Percentiles rank a stretch among this genome's conserved stretches.
Evolutionary conservation across 768 basidiomycete species (phyloP).

Genomic region (Rhizopogon vulgaris): DNA sequence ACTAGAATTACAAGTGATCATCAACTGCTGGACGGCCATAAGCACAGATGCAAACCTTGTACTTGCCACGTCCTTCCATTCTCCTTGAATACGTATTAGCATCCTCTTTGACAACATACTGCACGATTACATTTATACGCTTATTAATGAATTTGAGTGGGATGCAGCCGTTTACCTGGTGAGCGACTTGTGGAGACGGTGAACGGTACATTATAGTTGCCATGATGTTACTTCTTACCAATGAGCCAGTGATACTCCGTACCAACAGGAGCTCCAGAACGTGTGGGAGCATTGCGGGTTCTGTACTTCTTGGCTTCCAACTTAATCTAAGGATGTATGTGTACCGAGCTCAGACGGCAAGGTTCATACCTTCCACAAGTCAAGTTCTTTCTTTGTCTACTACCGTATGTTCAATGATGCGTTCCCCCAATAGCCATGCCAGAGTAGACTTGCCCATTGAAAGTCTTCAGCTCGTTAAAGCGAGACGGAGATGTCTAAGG

Average conservation of each 20-base stretch:
- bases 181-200: no score
- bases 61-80: constrained; percentile 10
- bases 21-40: not conserved
- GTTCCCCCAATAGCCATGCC: constrained; percentile 2
- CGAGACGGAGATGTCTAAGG: no score
- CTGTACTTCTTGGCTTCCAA: constrained; percentile 2
- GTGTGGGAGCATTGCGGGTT: not conserved
- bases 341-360: not conserved
- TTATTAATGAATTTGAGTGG: no score
- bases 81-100: constrained; percentile 3
- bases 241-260: no score
- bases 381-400: constrained; percentile 7
- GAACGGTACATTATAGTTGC: no score
- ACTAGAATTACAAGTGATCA: not conserved
- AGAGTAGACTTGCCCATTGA: constrained; percentile 1
- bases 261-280: no score
- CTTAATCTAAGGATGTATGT: not conserved
- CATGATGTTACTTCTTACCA: no score
- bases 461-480: constrained; percentile 3
- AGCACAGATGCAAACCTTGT: constrained; percentile 4
- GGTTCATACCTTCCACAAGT: constrained; percentile 4
- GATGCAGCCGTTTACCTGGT: no score
- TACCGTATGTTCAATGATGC: constrained; percentile 4
- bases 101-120: constrained; percentile 11
- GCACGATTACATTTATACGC: not conserved